Conservation (phyloP, 768 basidiomycete genomes). For the Boletus eberwhitei region DNA sequence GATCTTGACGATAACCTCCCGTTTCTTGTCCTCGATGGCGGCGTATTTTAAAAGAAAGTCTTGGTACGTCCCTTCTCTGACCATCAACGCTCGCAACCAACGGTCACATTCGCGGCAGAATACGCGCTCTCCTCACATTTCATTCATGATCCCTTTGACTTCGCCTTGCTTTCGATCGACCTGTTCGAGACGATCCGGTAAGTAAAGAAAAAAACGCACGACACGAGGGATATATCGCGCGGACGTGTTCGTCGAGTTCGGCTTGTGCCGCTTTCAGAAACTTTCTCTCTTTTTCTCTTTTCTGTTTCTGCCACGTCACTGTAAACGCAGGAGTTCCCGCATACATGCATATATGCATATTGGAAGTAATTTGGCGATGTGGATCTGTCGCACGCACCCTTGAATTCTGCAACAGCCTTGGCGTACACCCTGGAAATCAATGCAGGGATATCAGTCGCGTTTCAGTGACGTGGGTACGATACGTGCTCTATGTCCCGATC, state of each 20-base stretch:
- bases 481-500: slow-evolving; percentile 28
- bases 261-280: slow-evolving; percentile 20
- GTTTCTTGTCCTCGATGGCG: slow-evolving; percentile 26
- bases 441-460: background rate
- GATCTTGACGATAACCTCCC: slow-evolving; percentile 26
- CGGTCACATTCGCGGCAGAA: slow-evolving; percentile 2
- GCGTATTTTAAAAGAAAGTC: slow-evolving; percentile 25
- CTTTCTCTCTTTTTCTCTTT: slow-evolving; percentile 21
- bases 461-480: background rate
- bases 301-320: slow-evolving; percentile 35
- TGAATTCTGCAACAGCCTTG: slow-evolving; percentile 31
- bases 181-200: slow-evolving; percentile 7
- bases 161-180: slow-evolving; percentile 20
- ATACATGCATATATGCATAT: background rate
- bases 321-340: background rate
- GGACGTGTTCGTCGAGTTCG: slow-evolving; percentile 28
- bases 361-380: background rate
- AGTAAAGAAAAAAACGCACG: background rate
- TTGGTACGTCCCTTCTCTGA: slow-evolving; percentile 26
- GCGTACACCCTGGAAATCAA: slow-evolving; percentile 23
- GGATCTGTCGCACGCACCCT: slow-evolving; percentile 16
- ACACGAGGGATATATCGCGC: background rate
- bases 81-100: background rate
- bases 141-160: slow-evolving; percentile 14
- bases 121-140: slow-evolving; percentile 23